Percentiles rank a stretch among this genome's conserved stretches.
These are phyloP conservation scores for Pyrus communis DNA, from an alignment of 306 rosid species.

Conservation along the genomic window DNA sequence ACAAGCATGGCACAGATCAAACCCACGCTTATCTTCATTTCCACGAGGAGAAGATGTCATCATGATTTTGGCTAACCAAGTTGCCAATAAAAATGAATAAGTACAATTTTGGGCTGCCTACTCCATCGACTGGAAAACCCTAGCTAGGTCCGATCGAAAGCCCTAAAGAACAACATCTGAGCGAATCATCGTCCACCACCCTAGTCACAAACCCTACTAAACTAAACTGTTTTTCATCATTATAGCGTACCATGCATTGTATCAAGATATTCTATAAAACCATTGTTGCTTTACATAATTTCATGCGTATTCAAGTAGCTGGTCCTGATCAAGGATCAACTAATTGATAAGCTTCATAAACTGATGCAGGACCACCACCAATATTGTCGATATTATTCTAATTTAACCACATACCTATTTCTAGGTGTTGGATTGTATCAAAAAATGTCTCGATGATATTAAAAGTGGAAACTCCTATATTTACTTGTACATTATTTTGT, in stretches of 20 bases:
- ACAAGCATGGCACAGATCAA: neutral
- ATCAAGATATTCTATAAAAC: constrained; percentile 15
- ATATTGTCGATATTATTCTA: too few relatives aligned
- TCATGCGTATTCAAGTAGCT: constrained; percentile 34
- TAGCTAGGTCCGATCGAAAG: constrained; percentile 18
- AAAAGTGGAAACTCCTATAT: too few relatives aligned
- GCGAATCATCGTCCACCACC: constrained; percentile 51
- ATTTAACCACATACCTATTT: too few relatives aligned
- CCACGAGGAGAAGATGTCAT: neutral
- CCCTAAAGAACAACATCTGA: constrained; percentile 28
- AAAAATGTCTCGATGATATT: neutral
- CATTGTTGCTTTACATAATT: constrained; percentile 15
- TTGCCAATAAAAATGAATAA: neutral
- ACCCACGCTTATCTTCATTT: constrained; percentile 3
- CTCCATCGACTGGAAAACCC: constrained; percentile 26
- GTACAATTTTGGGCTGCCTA: constrained; percentile 22
- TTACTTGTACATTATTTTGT: too few relatives aligned
- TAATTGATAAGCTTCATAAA: too few relatives aligned
- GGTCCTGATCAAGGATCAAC: constrained; percentile 3
- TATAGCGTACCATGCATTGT: neutral
- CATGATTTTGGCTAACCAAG: constrained; percentile 7
- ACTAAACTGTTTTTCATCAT: neutral
- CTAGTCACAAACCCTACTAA: neutral
- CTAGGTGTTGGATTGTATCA: neutral
- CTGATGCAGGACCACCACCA: too few relatives aligned